Conservation (phyloP, 2,329 filamentous ascomycete species). For the Colletotrichum sp. region DNA sequence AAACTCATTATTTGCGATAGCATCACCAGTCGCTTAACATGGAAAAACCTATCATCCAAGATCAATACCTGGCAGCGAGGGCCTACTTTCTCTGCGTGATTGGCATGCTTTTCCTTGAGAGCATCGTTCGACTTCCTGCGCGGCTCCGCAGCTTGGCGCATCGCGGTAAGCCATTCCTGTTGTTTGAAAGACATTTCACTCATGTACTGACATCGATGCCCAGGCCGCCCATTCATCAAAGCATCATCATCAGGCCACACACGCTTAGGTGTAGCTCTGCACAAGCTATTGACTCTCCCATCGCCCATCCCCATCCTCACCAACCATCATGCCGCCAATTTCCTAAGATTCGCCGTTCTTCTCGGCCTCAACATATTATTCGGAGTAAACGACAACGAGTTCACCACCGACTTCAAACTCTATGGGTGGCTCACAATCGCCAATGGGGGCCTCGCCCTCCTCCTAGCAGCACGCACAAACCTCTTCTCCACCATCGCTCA, state of each 20-base stretch:
- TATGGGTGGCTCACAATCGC: background rate
- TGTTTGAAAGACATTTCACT: background rate
- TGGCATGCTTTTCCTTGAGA: rapidly evolving
- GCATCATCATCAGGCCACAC: background rate
- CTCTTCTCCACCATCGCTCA: background rate
- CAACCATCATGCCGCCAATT: background rate
- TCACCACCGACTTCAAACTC: background rate
- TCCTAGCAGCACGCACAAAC: background rate
- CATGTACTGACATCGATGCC: background rate
- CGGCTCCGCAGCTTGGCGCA: background rate
- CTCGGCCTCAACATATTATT: background rate
- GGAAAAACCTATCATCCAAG: background rate
- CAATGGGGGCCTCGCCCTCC: background rate
- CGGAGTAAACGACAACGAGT: background rate
- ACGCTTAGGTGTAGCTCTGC: background rate
- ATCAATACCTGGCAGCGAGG: background rate
- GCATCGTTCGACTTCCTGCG: background rate
- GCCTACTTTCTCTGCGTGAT: background rate
- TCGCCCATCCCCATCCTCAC: background rate
- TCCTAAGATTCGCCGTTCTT: background rate
- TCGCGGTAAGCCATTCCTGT: background rate
- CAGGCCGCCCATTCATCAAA: background rate
- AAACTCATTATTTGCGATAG: background rate
- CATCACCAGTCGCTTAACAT: background rate
- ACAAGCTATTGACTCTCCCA: background rate